phyloP scores from a whole-genome alignment of 176 grass and related monocot genomes.

The Dendrocalamus sinicus region DNA sequence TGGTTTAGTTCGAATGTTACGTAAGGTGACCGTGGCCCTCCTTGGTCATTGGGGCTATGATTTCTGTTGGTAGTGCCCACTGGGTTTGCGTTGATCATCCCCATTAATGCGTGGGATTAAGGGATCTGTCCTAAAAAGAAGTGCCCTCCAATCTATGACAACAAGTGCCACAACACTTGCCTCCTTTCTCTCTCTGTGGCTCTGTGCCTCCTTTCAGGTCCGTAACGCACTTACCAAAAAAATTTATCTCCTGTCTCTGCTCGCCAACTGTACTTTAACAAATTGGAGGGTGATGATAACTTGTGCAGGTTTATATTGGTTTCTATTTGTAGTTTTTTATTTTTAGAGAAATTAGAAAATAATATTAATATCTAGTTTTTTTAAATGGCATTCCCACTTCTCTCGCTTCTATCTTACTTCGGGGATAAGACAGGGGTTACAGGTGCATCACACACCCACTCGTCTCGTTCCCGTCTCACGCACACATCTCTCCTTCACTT shows the following conservation, averaged over 20 bases:
- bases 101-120: slow-evolving; percentile 11
- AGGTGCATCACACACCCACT: too few relatives aligned
- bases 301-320: background rate
- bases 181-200: background rate
- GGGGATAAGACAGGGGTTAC: too few relatives aligned
- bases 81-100: slow-evolving; percentile 20
- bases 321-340: too few relatives aligned
- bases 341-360: too few relatives aligned
- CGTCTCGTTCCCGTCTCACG: too few relatives aligned
- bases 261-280: background rate
- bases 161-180: slow-evolving; percentile 21
- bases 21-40: background rate
- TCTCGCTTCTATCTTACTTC: too few relatives aligned
- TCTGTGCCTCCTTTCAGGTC: background rate
- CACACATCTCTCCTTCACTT: too few relatives aligned
- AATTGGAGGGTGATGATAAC: slow-evolving; percentile 47
- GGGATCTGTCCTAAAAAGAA: slow-evolving; percentile 53
- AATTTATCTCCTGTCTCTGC: background rate
- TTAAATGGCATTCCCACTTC: fast-evolving
- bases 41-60: slow-evolving; percentile 24
- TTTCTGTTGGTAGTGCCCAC: slow-evolving; percentile 24
- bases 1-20: background rate
- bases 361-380: too few relatives aligned
- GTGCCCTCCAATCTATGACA: slow-evolving; percentile 41
- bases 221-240: slow-evolving; percentile 37